Percentiles rank a stretch among this genome's conserved stretches.
phyloP scores from a whole-genome alignment of 768 basidiomycete species.

The Naganishia vishniacii region DNA sequence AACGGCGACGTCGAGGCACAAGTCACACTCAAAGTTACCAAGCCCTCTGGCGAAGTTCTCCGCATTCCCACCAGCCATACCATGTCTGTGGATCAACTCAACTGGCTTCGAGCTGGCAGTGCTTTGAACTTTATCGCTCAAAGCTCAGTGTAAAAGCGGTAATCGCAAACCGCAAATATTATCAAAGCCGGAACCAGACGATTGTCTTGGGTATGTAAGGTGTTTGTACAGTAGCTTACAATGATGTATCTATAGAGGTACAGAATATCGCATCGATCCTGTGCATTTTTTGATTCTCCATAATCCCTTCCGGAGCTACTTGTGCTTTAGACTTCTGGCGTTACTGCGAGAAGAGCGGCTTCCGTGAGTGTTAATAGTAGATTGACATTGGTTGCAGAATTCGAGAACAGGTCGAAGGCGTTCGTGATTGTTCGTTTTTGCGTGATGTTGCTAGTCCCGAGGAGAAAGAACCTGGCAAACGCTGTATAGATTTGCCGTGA shows the following conservation, averaged over 20 bases:
- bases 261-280: no score
- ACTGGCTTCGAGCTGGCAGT: conserved; percentile 82
- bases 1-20: conserved; percentile 47
- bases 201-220: conserved; percentile 7
- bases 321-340: neutral
- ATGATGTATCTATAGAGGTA: conserved; percentile 18
- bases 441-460: neutral
- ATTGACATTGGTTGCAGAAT: neutral
- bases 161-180: neutral
- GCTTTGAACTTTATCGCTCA: conserved; percentile 74
- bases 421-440: neutral
- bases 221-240: conserved; percentile 10
- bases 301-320: neutral
- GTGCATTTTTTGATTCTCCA: neutral
- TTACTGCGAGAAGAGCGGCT: neutral
- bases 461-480: neutral
- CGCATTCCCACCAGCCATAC: conserved; percentile 76
- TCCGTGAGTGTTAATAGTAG: neutral
- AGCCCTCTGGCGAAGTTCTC: conserved; percentile 59
- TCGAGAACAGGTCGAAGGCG: neutral
- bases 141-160: conserved; percentile 2
- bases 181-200: no score
- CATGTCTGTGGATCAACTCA: conserved; percentile 80
- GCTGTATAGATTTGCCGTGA: no score
- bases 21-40: conserved; percentile 61